These are phyloP conservation scores for Candida saitoana DNA, from an alignment of 805 yeast species.

Conservation along the genomic window DNA sequence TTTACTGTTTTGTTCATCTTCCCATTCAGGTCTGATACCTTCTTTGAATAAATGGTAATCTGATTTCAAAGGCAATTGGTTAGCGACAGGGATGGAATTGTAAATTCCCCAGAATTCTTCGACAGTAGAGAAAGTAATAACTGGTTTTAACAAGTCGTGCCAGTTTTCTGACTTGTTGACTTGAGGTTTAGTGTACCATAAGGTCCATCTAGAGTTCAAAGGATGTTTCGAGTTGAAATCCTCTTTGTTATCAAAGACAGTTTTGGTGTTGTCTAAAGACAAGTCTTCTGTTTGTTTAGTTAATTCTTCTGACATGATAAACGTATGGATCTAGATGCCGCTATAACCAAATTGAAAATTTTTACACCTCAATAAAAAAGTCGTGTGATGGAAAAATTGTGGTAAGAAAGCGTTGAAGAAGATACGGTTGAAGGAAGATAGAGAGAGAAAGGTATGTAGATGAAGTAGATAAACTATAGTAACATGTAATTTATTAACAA, in stretches of 20 bases:
- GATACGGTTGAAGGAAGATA: no score
- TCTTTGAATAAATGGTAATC: slow-evolving; percentile 94
- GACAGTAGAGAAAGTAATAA: slow-evolving; percentile 86
- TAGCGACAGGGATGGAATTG: slow-evolving; percentile 89
- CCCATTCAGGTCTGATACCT: slow-evolving; percentile 98
- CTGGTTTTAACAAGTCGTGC: slow-evolving; percentile 90
- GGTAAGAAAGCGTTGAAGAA: no score
- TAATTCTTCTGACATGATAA: slow-evolving; percentile 44
- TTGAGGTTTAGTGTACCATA: slow-evolving; percentile 96
- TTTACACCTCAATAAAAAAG: not conserved
- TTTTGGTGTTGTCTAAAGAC: slow-evolving; percentile 35
- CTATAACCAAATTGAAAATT: slow-evolving; percentile 2
- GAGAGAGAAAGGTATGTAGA: no score
- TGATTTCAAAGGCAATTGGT: slow-evolving; percentile 84
- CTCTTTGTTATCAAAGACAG: slow-evolving; percentile 57
- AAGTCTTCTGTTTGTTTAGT: slow-evolving; percentile 42
- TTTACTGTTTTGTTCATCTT: slow-evolving; percentile 76
- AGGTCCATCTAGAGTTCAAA: slow-evolving; percentile 85
- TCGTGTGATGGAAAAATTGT: no score
- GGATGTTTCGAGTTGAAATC: slow-evolving; percentile 83
- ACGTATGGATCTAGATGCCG: not conserved
- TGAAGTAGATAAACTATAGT: no score
- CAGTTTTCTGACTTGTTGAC: slow-evolving; percentile 76
- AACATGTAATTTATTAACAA: no score
- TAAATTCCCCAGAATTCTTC: slow-evolving; percentile 99